Base-by-base conservation (phyloP, 2,329 filamentous ascomycete genomes). In the Ciborinia camelliae region DNA sequence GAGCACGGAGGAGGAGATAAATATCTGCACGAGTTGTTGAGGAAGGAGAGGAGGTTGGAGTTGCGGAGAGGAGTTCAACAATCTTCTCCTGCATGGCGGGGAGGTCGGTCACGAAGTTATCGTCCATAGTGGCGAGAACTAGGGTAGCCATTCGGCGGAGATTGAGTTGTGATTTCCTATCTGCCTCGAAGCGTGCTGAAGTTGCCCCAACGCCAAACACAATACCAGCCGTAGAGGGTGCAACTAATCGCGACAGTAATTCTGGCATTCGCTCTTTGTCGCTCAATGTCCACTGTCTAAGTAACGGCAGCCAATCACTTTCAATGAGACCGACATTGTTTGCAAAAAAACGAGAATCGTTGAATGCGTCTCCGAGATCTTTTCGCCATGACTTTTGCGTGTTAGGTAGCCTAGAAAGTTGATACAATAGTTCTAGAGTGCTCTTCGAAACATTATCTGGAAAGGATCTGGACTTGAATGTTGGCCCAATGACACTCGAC, bases 151-250 rank as follows among this genome's bases (percentile, higher is more conserved):
- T 86, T 54, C 95, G 86, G 15, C 93, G 89, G 23, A 99, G 83
- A 69, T 92, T 97, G 37, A 97, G 83, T 77, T 98, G 94, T 0
- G 93, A 92, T 77, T 90, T 95, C 65, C 93, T 89, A 76, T 99
- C 95, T 7, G 96, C 92, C 77, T 99, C 95, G n/a, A 96, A 84
- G 65, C 95, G 85, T 43, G 95, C 95, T 51, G 93, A 96, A 28
- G 91, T 92, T 8, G 95, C 95, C 14, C 96, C 96, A 0, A 99
- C 95, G n/a, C 95, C 95, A 73, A 99, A 99, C 75, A 99, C 94
- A 71, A 99, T 96, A 10, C 95, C 95, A 0, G 96, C 95, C 18
- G 93, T 94, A 1, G 93, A 92, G 7, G 95, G 95, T 4, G 93
- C 85, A 7, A 88, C 88, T 67, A 99, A 84, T 26, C 92, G 89